Evolutionary conservation across 2,329 filamentous ascomycete species (phyloP).

Genomic region (Aurifilum marmelostoma): DNA sequence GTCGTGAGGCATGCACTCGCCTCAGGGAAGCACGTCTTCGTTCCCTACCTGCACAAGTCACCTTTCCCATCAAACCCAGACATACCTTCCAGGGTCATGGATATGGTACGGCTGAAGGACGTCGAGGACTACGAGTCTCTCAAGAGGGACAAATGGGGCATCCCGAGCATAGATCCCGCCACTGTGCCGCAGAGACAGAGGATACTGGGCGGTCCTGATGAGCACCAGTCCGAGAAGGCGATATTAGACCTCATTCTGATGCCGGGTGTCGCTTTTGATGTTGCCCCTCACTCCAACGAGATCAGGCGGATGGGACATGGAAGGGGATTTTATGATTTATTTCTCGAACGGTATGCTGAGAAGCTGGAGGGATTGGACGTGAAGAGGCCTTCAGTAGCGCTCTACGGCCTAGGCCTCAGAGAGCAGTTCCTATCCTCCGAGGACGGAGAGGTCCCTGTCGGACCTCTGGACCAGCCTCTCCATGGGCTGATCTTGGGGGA

Average conservation of each 20-base stretch:
- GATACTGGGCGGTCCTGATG: constrained; percentile 67
- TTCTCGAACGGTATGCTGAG: constrained; percentile 73
- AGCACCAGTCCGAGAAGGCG: constrained; percentile 44
- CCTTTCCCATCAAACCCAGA: constrained; percentile 45
- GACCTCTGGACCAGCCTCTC: constrained; percentile 75
- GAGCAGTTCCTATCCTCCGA: constrained; percentile 76
- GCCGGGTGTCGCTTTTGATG: constrained; percentile 91
- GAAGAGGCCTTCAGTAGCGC: constrained; percentile 47
- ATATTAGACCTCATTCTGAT: constrained; percentile 85
- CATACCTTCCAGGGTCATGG: constrained; percentile 76
- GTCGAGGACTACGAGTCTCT: constrained; percentile 78
- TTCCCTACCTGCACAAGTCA: constrained; percentile 81
- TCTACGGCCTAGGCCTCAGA: constrained; percentile 79
- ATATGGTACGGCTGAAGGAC: constrained; percentile 83
- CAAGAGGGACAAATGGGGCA: constrained; percentile 84
- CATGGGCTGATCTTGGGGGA: constrained; percentile 77
- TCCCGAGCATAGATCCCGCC: constrained; percentile 76
- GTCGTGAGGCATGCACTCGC: constrained; percentile 82
- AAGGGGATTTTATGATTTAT: constrained; percentile 96
- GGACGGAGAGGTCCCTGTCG: constrained; percentile 71
- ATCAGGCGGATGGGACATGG: constrained; percentile 87
- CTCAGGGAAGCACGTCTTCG: constrained; percentile 81
- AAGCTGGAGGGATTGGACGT: constrained; percentile 40
- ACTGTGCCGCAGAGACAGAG: constrained; percentile 71
- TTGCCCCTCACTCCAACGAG: constrained; percentile 51